A percentile compares a stretch with the other conserved stretches of the same genome.
Evolutionary conservation across 208 protist species (phyloP).

Genomic region (Wallacemonas sp.): DNA sequence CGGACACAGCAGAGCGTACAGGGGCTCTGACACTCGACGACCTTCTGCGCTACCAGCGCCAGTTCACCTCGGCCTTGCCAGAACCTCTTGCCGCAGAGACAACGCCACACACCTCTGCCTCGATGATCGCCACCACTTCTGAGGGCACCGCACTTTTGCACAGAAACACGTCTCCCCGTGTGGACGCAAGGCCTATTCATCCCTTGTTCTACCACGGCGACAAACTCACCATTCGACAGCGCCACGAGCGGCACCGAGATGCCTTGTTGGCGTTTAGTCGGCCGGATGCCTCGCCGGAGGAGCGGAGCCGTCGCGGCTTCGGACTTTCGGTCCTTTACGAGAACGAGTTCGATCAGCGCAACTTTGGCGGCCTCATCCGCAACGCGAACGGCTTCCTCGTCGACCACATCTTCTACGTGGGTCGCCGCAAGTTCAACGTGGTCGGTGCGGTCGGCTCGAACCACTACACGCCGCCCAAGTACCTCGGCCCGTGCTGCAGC

Average conservation of each 20-base stretch:
- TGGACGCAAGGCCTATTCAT: slow-evolving; percentile 81
- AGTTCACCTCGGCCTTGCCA: slow-evolving; percentile 2
- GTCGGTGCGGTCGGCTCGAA: slow-evolving; percentile 81
- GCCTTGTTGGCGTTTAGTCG: slow-evolving; percentile 42
- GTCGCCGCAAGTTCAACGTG: slow-evolving; percentile 78
- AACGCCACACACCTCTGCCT: neutral
- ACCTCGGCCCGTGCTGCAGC: slow-evolving; percentile 34
- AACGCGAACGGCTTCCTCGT: slow-evolving; percentile 90
- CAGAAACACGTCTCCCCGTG: slow-evolving; percentile 36
- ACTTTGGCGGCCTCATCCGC: slow-evolving; percentile 84
- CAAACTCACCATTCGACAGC: slow-evolving; percentile 18
- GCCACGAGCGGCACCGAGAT: slow-evolving; percentile 26
- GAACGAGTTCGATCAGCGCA: slow-evolving; percentile 86
- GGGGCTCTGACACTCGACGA: neutral
- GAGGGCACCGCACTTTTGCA: neutral
- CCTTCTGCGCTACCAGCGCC: slow-evolving; percentile 9
- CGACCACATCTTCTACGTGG: slow-evolving; percentile 78
- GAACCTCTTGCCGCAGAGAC: neutral
- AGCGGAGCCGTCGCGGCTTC: slow-evolving; percentile 27
- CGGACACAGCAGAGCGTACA: neutral
- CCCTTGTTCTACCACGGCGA: slow-evolving; percentile 55
- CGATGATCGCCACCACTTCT: too few relatives aligned
- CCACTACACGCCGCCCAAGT: slow-evolving; percentile 81
- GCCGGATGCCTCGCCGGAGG: neutral
- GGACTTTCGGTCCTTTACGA: slow-evolving; percentile 85